phyloP scores from a whole-genome alignment of 2,329 filamentous ascomycete species.

The Rutstroemia sp. region DNA sequence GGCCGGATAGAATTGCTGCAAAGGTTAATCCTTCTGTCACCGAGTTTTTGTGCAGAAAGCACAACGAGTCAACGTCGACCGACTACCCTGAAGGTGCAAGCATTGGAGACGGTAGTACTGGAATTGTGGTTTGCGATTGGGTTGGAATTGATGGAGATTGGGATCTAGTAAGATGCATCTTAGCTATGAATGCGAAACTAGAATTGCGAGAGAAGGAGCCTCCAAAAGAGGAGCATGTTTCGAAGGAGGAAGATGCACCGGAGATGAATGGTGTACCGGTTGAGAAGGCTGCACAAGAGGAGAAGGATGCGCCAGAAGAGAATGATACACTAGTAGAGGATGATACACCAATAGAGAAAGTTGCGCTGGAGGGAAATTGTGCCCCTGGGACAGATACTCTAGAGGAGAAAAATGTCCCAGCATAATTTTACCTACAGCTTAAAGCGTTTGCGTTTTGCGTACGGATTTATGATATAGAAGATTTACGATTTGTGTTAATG shows the following conservation, averaged over 20 bases:
- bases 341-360: too few relatives aligned
- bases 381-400: too few relatives aligned
- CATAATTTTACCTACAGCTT: too few relatives aligned
- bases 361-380: too few relatives aligned
- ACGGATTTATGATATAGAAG: slow-evolving; percentile 6
- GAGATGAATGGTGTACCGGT: too few relatives aligned
- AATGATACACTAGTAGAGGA: too few relatives aligned
- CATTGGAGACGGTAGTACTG: slow-evolving; percentile 68
- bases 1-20: slow-evolving; percentile 86
- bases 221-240: not conserved
- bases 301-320: not conserved
- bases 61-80: slow-evolving; percentile 34
- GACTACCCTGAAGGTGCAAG: slow-evolving; percentile 21
- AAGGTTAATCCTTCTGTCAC: slow-evolving; percentile 75
- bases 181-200: slow-evolving; percentile 79
- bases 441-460: too few relatives aligned
- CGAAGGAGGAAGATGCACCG: not conserved
- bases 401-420: too few relatives aligned
- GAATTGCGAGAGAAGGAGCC: slow-evolving; percentile 34
- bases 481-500: slow-evolving; percentile 9
- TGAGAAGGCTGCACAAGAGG: too few relatives aligned
- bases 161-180: slow-evolving; percentile 80
- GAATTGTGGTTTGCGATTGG: slow-evolving; percentile 90
- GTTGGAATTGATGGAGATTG: slow-evolving; percentile 82
- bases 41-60: slow-evolving; percentile 52